These are phyloP conservation scores for Pythium phragmitis DNA, from an alignment of 352 stramenopile genomes.

Conservation along the genomic window DNA sequence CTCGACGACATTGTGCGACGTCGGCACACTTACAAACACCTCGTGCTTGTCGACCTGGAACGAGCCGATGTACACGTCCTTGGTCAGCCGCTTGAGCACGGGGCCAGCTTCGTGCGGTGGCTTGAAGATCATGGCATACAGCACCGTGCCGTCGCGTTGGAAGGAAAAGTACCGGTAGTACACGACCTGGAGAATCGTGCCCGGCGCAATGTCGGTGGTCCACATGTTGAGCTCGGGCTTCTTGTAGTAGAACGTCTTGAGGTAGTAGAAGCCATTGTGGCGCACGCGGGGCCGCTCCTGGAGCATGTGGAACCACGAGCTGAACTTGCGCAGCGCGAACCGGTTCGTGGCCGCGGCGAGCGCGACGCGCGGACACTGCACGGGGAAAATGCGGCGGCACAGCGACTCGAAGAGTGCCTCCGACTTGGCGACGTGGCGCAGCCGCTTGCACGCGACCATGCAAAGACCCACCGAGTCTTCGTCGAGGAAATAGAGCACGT, in stretches of 20 bases:
- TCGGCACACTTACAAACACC: constrained; percentile 67
- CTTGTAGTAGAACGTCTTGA: constrained; percentile 83
- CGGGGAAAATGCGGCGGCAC: constrained; percentile 70
- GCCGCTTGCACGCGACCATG: constrained; percentile 51
- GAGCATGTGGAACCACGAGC: constrained; percentile 78
- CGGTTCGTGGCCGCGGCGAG: constrained; percentile 39
- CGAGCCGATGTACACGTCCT: constrained; percentile 44
- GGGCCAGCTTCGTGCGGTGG: constrained; percentile 51
- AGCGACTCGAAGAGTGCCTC: constrained; percentile 68
- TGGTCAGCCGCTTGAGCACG: constrained; percentile 25
- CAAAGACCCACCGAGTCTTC: constrained; percentile 67
- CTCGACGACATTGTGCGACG: constrained; percentile 66
- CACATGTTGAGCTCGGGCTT: constrained; percentile 86
- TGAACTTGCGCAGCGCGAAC: constrained; percentile 63
- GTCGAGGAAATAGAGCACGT: constrained; percentile 70
- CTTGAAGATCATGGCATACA: constrained; percentile 82
- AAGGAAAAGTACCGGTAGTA: constrained; percentile 88
- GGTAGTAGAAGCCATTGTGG: constrained; percentile 81
- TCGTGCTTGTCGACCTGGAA: constrained; percentile 68
- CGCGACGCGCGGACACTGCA: constrained; percentile 51
- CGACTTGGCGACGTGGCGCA: constrained; percentile 47
- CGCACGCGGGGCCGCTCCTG: constrained; percentile 60
- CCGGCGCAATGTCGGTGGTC: constrained; percentile 54
- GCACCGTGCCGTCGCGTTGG: constrained; percentile 63
- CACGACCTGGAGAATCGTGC: constrained; percentile 75